Evolutionary conservation across 2,329 filamentous ascomycete genomes (phyloP).

Genomic region (Graphium sp.): DNA sequence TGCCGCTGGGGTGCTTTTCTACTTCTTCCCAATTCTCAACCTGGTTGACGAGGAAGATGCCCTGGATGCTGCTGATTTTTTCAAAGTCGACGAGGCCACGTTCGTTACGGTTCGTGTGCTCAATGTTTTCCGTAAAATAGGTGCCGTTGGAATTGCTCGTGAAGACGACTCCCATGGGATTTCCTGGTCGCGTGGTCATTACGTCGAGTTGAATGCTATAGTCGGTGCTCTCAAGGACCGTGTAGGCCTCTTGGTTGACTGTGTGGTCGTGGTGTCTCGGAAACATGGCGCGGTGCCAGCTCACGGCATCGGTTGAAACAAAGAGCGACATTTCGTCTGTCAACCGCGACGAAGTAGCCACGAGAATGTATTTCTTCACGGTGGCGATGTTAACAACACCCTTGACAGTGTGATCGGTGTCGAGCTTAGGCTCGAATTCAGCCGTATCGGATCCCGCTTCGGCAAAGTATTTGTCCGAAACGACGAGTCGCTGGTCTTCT

Average conservation of each 20-base stretch:
- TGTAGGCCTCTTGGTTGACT: slow-evolving; percentile 74
- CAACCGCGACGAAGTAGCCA: slow-evolving; percentile 60
- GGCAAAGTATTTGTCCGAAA: slow-evolving; percentile 72
- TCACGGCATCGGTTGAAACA: slow-evolving; percentile 66
- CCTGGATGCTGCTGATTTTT: slow-evolving; percentile 80
- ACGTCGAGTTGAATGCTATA: slow-evolving; percentile 97
- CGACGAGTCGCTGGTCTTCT: slow-evolving; percentile 60
- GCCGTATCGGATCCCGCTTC: slow-evolving; percentile 26
- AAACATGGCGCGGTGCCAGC: slow-evolving; percentile 88
- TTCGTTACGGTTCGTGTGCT: slow-evolving; percentile 75
- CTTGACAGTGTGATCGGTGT: slow-evolving; percentile 54
- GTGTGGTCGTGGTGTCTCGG: slow-evolving; percentile 53
- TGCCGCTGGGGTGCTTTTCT: slow-evolving; percentile 26
- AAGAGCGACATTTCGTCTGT: slow-evolving; percentile 88
- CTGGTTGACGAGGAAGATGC: slow-evolving; percentile 77
- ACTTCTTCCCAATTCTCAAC: slow-evolving; percentile 77
- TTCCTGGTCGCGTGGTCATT: slow-evolving; percentile 47
- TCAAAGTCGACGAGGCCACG: slow-evolving; percentile 82
- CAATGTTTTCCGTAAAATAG: slow-evolving; percentile 82
- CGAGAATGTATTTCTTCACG: slow-evolving; percentile 76
- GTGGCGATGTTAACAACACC: slow-evolving; percentile 70
- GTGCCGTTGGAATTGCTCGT: slow-evolving; percentile 97
- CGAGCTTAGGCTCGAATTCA: slow-evolving; percentile 62
- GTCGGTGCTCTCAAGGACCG: slow-evolving; percentile 85
- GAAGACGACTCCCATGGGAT: slow-evolving; percentile 73